phyloP scores from a whole-genome alignment of 768 basidiomycete genomes.

The Mycena pura region DNA sequence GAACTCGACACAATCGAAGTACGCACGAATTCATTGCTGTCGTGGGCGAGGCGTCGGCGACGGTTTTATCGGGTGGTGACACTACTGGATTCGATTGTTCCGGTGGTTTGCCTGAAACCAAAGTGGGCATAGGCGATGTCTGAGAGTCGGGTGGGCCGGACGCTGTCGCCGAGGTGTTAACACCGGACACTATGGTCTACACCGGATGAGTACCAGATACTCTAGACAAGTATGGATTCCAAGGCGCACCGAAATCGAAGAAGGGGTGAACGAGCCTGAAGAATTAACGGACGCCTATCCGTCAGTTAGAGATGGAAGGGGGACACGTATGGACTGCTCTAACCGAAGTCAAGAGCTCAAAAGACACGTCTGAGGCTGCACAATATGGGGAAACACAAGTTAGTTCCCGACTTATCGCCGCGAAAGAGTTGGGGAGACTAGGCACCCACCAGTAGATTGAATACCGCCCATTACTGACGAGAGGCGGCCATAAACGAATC shows the following conservation, averaged over 20 bases:
- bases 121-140: conserved; percentile 2
- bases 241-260: neutral
- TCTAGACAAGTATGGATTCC: neutral
- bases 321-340: neutral
- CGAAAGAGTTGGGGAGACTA: neutral
- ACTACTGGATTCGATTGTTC: neutral
- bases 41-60: neutral
- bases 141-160: neutral
- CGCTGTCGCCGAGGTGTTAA: neutral
- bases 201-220: neutral
- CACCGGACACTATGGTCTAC: neutral
- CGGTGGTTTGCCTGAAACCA: neutral
- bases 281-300: conserved; percentile 3
- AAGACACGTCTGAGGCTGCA: conserved; percentile 11
- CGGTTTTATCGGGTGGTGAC: neutral
- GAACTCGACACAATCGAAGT: too few species aligned
- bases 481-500: conserved; percentile 12
- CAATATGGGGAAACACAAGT: conserved; percentile 3
- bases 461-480: conserved; percentile 9
- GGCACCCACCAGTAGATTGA: conserved; percentile 15
- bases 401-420: conserved; percentile 24
- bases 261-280: neutral
- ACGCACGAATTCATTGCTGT: conserved; percentile 3
- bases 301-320: neutral
- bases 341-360: neutral